Conservation (phyloP, 306 rosid species). For the Erythrophleum fordii region DNA sequence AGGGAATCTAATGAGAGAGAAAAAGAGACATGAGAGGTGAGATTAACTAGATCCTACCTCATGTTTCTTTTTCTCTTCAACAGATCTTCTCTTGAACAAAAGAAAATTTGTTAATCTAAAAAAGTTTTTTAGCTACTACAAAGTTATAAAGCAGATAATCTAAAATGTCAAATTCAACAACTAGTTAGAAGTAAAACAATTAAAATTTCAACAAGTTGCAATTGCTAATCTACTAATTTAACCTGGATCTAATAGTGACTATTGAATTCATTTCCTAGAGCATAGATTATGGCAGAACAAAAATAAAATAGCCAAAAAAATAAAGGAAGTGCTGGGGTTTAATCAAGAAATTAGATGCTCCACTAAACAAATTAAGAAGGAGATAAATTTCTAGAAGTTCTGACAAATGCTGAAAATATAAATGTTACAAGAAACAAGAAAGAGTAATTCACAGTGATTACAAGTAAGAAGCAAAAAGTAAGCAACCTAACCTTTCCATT, state of each 20-base stretch:
- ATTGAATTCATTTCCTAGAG: neutral
- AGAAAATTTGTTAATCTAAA: too few species aligned
- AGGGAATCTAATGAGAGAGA: too few species aligned
- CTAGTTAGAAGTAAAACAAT: constrained; percentile 1
- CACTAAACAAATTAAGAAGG: neutral
- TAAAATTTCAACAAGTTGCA: neutral
- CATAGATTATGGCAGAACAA: constrained; percentile 7
- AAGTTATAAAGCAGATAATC: neutral
- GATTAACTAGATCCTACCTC: too few species aligned
- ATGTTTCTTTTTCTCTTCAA: too few species aligned
- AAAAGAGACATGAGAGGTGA: too few species aligned
- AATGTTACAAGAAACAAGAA: neutral
- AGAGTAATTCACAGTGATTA: neutral
- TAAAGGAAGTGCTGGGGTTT: constrained; percentile 1
- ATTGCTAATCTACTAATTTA: neutral
- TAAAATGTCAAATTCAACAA: constrained; percentile 6
- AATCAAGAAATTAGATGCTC: constrained; percentile 9
- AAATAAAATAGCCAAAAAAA: constrained; percentile 6
- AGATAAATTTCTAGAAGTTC: neutral
- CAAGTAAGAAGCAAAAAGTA: neutral
- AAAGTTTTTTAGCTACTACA: neutral
- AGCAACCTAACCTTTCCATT: constrained; percentile 76
- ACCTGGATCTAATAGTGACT: neutral
- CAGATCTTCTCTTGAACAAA: too few species aligned
- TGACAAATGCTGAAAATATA: neutral